phyloP scores from a whole-genome alignment of 169 alveolate genomes.

The Babesia caballi region DNA sequence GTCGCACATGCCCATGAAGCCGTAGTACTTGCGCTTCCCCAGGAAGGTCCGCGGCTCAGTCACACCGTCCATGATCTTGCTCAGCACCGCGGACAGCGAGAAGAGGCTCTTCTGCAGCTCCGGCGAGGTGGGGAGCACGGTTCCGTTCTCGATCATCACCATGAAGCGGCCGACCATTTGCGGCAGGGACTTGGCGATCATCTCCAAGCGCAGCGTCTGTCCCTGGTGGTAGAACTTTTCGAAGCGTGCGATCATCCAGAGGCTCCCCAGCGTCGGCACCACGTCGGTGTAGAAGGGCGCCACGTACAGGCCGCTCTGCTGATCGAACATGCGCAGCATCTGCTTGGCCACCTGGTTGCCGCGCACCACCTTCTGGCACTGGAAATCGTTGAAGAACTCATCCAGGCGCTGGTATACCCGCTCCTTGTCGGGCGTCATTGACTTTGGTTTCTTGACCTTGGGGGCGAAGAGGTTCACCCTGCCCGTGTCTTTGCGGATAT shows the following conservation, averaged over 20 bases:
- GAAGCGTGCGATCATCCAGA: slow-evolving; percentile 46
- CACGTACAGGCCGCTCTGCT: slow-evolving; percentile 51
- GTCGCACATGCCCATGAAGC: slow-evolving; percentile 66
- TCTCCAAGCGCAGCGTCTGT: slow-evolving; percentile 1
- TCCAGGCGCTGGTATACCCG: slow-evolving; percentile 35
- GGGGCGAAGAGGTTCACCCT: slow-evolving; percentile 25
- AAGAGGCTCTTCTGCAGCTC: slow-evolving; percentile 41
- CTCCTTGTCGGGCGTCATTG: slow-evolving; percentile 27
- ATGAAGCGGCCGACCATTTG: slow-evolving; percentile 54
- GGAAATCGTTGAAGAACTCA: slow-evolving; percentile 50
- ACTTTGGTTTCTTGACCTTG: slow-evolving; percentile 50
- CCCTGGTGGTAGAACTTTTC: slow-evolving; percentile 44
- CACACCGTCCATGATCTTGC: slow-evolving; percentile 60
- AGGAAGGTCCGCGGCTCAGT: slow-evolving; percentile 29
- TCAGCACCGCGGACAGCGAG: slow-evolving; percentile 36
- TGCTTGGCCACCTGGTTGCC: slow-evolving; percentile 55
- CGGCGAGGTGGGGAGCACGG: slow-evolving; percentile 49
- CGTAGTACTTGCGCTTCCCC: slow-evolving; percentile 63
- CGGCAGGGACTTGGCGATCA: slow-evolving; percentile 36
- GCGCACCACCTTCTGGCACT: slow-evolving; percentile 53
- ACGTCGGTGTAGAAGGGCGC: slow-evolving; percentile 61
- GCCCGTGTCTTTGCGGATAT: slow-evolving; percentile 50
- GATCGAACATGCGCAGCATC: slow-evolving; percentile 44
- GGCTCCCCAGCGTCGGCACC: slow-evolving; percentile 62
- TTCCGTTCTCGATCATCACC: slow-evolving; percentile 65